Evolutionary conservation across 176 grass and related monocot genomes (phyloP), one percentile per base, ranked within the genome.

Genomic region (Ensete ventricosum): DNA sequence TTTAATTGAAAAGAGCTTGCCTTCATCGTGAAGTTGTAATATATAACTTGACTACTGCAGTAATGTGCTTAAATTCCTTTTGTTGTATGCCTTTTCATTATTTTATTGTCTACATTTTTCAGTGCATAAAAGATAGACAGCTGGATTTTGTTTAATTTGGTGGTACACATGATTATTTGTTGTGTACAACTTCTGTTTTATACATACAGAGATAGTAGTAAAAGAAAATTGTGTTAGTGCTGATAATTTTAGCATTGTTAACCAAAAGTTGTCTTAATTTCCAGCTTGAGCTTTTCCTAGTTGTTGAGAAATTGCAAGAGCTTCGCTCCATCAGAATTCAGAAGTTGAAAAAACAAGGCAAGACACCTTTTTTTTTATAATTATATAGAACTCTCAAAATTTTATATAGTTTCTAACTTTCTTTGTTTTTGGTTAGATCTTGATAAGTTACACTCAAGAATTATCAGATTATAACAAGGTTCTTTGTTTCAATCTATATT

Each of bases 261-360:
- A 64, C 57, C 12, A 22, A 80, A 73, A 80, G 72, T 20, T 82
- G 14, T 23, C 48, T 22, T 63, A 65, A 74, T 53, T 87, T 91
- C 29, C 90, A 94, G 90, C 95, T 99, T 62, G 90, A 94, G 84
- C 95, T 99, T 79, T 82, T 86, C 9, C 67, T 94, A 64, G 86
- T 99, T 85, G 90, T 94, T 3, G 90, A 99, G 77, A 99, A 99
- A 85, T 88, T 94, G 53, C 87, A 94, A 87, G 95, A 99, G 81
- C 95, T 99, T 82, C 90, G 88, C n/a, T 87, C 90, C 27, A 81
- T 99, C 73, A 89, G 95, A 85, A 86, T 99, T 82, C 84, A 94
- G 73, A 99, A 91, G 80, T 67, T 94, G 78, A 99, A 99, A 84
- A 99, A 99, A 77, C 95, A 99, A 91, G 90, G 95, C 62, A 86